phyloP scores from a whole-genome alignment of 2,329 filamentous ascomycete genomes.

The Leptosphaerulina australis region DNA sequence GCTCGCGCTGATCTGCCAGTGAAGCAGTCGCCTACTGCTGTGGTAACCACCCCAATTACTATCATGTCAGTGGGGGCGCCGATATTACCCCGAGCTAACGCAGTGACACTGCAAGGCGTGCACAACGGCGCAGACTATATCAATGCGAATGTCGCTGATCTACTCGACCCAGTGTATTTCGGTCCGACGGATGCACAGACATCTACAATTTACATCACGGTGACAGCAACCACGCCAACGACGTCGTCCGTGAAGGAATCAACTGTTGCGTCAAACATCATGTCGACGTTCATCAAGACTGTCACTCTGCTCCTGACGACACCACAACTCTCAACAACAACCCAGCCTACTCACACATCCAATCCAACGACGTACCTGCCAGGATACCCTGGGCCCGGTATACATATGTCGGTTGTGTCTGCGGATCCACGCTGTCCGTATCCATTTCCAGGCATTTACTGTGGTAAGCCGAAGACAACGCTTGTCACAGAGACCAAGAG shows the following conservation, averaged over 20 bases:
- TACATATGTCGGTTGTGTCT: constrained; percentile 9
- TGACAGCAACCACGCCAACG: neutral
- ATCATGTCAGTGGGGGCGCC: neutral
- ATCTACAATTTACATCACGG: constrained; percentile 4
- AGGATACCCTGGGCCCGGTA: neutral
- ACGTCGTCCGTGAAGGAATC: neutral
- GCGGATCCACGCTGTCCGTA: constrained; percentile 38
- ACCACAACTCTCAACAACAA: no score
- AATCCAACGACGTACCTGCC: no score
- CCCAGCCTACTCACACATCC: no score
- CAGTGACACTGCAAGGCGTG: neutral
- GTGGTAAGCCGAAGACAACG: constrained; percentile 25
- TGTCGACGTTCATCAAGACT: neutral
- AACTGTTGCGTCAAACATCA: neutral
- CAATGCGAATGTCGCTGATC: neutral
- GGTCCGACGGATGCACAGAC: neutral
- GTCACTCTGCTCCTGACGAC: neutral
- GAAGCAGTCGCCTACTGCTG: neutral
- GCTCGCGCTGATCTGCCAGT: neutral
- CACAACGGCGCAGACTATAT: neutral
- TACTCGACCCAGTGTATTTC: neutral
- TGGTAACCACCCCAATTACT: neutral
- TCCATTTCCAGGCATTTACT: constrained; percentile 35
- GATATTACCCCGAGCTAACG: neutral
- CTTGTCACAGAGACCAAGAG: constrained; percentile 15